These are phyloP conservation scores for Trypanosoma cruzi DNA, from an alignment of 208 protist species.

Conservation along the genomic window DNA sequence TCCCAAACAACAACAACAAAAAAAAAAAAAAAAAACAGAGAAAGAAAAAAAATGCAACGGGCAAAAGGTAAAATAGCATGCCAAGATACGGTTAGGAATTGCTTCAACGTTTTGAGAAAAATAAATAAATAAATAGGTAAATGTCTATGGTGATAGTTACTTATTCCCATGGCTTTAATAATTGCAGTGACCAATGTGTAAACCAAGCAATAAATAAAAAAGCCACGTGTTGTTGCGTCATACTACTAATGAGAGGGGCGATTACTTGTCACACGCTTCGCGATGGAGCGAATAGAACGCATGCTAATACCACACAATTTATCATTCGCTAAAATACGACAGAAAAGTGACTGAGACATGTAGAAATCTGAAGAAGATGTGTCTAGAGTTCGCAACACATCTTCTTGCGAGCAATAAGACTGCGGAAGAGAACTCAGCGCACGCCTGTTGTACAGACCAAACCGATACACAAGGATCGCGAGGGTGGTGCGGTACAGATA, in stretches of 20 bases:
- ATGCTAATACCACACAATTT: neutral
- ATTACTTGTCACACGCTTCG: neutral
- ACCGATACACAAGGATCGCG: conserved; percentile 8
- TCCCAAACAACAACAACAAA: too few species aligned
- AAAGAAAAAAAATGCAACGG: too few species aligned
- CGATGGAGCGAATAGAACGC: conserved; percentile 7
- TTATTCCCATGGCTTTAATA: too few species aligned
- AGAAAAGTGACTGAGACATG: conserved; percentile 5
- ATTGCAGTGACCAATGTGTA: too few species aligned
- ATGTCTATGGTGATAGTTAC: too few species aligned
- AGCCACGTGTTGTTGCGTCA: neutral
- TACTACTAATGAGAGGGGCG: neutral
- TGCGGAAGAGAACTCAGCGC: neutral
- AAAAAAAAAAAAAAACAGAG: too few species aligned
- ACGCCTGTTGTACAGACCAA: neutral
- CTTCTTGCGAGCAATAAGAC: conserved; percentile 1
- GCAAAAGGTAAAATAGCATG: too few species aligned
- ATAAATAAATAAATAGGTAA: too few species aligned
- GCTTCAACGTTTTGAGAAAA: too few species aligned
- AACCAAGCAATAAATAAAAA: neutral
- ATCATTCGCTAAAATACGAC: conserved; percentile 12
- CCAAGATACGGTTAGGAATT: too few species aligned
- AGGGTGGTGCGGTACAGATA: conserved; percentile 25
- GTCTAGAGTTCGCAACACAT: neutral
- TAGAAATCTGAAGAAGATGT: neutral